phyloP scores from a whole-genome alignment of 2,329 filamentous ascomycete genomes.

The Sporothrix pseudoabietina region DNA sequence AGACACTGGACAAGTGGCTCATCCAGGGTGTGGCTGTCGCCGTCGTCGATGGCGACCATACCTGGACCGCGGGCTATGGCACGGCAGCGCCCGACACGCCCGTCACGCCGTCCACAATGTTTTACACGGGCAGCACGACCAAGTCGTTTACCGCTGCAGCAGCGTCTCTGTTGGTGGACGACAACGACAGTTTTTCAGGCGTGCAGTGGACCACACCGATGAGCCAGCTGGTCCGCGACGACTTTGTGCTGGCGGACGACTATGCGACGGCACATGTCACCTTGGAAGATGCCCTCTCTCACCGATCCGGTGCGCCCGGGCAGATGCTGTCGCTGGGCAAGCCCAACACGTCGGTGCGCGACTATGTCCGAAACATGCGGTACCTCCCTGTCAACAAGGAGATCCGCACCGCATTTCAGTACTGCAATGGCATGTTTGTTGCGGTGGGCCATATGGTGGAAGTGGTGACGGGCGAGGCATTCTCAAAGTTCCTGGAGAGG shows the following conservation, averaged over 20 bases:
- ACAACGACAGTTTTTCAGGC: background rate
- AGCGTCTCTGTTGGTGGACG: background rate
- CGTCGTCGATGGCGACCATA: background rate
- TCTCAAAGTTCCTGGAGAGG: background rate
- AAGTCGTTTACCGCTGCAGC: background rate
- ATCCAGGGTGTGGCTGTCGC: constrained; percentile 3
- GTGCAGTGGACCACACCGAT: constrained; percentile 2
- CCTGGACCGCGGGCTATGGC: background rate
- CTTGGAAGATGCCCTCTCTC: background rate
- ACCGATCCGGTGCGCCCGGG: background rate
- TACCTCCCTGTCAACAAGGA: background rate
- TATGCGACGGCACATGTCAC: background rate
- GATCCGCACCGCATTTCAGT: background rate
- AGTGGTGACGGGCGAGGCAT: background rate
- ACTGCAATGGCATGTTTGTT: background rate
- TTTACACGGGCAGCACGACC: constrained; percentile 8
- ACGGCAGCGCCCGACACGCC: background rate
- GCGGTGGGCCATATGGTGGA: background rate
- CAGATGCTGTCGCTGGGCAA: background rate
- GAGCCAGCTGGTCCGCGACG: background rate
- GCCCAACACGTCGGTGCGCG: background rate
- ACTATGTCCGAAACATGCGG: background rate
- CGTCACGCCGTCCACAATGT: background rate
- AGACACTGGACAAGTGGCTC: background rate
- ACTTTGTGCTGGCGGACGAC: constrained; percentile 2